Base-by-base conservation (phyloP, 345 rosid species). In the Syzygium grande region DNA sequence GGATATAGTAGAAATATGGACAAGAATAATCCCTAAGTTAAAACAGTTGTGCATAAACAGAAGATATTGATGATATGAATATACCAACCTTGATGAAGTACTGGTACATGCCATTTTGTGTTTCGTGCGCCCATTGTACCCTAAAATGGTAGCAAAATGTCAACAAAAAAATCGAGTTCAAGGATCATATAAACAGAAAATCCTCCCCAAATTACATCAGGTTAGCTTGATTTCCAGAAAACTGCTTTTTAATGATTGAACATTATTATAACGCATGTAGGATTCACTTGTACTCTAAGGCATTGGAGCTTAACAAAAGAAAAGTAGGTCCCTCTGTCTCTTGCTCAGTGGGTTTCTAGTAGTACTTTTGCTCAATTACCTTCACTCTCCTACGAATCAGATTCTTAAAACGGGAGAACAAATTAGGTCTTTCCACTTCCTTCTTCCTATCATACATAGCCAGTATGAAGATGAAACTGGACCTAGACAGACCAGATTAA, bases 41-140 rank as follows among this genome's bases (percentile, higher is more conserved):
- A 22, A 16, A 54, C 51, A 43, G 61, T 21, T 2, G 6, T 12
- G 27, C 51, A 29, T 23, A 56, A 53, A 58, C 73, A 85, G 16
- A 34, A 85, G 49, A 34, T 5, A 59, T 41, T 9, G 52, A 59
- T 15, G 65, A 34, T 53, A 23, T 77, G 38, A 79, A 58, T 14
- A 59, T 13, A 56, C 61, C 91, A 91, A 95, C 99, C 98, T 95
- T 95, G 90, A 96, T 89, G 78, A 96, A 94, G 84, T 93, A 94
- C 89, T 92, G 96, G 91, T 93, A 93, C 94, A 94, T 93, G 65
- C 93, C 94, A 90, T 86, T 90, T 53, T 93, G 91, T 29, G 91
- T 83, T 86, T 91, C 92, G 84, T 93, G 94, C 19, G 77, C 73
- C 94, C 98, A 95, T 21, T 94, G 93, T 84, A 94, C 98, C 85